phyloP scores from a whole-genome alignment of 768 basidiomycete species.

The Rhizopogon roseolus region DNA sequence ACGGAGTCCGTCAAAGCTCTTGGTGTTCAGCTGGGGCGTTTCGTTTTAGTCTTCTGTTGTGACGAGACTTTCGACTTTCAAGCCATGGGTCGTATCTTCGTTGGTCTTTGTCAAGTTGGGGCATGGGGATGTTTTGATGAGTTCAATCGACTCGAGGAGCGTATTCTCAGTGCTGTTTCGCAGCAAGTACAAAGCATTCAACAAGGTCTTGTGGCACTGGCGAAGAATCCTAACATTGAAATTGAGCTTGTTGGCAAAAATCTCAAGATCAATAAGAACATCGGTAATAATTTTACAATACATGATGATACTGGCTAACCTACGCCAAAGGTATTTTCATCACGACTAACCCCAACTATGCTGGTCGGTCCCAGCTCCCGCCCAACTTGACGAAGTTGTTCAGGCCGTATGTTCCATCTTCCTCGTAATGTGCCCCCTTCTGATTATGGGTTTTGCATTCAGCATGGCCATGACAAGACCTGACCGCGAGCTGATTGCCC shows the following conservation, averaged over 20 bases:
- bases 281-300: conserved; percentile 46
- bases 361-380: conserved; percentile 88
- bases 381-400: conserved; percentile 91
- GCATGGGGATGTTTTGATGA: conserved; percentile 99
- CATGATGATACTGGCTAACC: conserved; percentile 2
- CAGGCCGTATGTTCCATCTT: conserved; percentile 63
- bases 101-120: conserved; percentile 97
- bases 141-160: conserved; percentile 96
- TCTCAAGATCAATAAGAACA: conserved; percentile 89
- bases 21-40: conserved; percentile 94
- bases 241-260: conserved; percentile 96
- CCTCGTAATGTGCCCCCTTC: neutral
- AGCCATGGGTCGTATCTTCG: conserved; percentile 99
- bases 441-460: conserved; percentile 7
- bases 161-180: conserved; percentile 95
- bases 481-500: conserved; percentile 96
- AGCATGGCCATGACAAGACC: conserved; percentile 99
- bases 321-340: conserved; percentile 81
- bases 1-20: conserved; percentile 99
- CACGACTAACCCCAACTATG: conserved; percentile 98
- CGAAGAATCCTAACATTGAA: conserved; percentile 80
- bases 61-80: conserved; percentile 99
- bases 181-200: conserved; percentile 99
- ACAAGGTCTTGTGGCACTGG: conserved; percentile 83
- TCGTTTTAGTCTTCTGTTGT: conserved; percentile 99